A percentile compares a stretch with the other conserved stretches of the same genome.
Conservation (phyloP, 2,329 filamentous ascomycete species). For the Pleomassaria siparia region DNA sequence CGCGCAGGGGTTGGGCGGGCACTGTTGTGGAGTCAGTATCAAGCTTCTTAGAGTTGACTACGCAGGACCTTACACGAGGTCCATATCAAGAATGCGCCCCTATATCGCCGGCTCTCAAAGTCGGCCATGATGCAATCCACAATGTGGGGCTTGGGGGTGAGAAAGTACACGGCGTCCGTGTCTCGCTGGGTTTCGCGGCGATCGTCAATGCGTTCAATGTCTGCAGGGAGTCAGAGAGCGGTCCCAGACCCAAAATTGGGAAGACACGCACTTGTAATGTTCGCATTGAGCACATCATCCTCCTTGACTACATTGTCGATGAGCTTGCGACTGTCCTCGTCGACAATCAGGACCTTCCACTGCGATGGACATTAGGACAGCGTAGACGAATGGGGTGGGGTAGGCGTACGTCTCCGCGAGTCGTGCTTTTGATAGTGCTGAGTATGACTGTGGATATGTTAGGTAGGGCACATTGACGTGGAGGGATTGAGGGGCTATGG, state of each 20-base stretch:
- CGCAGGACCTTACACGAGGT: slow-evolving; percentile 58
- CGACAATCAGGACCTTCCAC: slow-evolving; percentile 97
- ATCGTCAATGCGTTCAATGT: slow-evolving; percentile 93
- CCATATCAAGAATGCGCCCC: slow-evolving; percentile 81
- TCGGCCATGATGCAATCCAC: slow-evolving; percentile 94
- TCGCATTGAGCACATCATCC: slow-evolving; percentile 95
- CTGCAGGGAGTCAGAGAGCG: slow-evolving; percentile 52
- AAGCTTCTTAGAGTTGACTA: background rate
- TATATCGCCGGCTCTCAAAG: slow-evolving; percentile 81
- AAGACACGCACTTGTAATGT: slow-evolving; percentile 93
- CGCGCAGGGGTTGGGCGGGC: slow-evolving; percentile 68
- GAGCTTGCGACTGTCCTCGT: slow-evolving; percentile 79
- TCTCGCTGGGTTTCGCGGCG: slow-evolving; percentile 78
- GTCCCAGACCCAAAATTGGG: too few species aligned
- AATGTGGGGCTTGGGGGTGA: slow-evolving; percentile 82
- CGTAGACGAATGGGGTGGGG: slow-evolving; percentile 10
- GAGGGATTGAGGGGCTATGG: slow-evolving; percentile 3
- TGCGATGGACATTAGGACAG: slow-evolving; percentile 47
- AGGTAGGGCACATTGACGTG: slow-evolving; percentile 8
- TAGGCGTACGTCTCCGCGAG: slow-evolving; percentile 72
- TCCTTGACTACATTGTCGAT: slow-evolving; percentile 89
- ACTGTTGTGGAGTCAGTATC: slow-evolving; percentile 46
- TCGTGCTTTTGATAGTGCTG: slow-evolving; percentile 73
- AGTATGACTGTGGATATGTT: slow-evolving; percentile 63
- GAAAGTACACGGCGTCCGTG: slow-evolving; percentile 93